A percentile compares a stretch with the other conserved stretches of the same genome.
Evolutionary conservation across 2,329 filamentous ascomycete species (phyloP).

Genomic region (Anthostomella pinea): DNA sequence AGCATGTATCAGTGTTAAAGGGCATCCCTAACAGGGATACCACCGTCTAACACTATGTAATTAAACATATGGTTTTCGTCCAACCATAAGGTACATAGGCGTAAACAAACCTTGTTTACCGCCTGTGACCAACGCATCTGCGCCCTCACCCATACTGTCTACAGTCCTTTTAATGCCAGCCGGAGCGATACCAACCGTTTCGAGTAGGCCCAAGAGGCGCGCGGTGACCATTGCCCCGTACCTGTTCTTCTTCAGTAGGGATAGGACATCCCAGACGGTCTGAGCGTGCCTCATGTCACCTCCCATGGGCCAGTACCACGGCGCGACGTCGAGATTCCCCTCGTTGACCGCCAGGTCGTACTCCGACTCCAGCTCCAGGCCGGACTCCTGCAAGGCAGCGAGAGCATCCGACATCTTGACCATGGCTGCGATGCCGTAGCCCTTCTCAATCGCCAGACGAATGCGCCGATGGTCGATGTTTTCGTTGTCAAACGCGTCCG

Average conservation of each 20-base stretch:
- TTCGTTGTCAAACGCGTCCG: constrained; percentile 85
- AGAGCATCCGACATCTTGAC: constrained; percentile 80
- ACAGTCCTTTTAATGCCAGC: constrained; percentile 89
- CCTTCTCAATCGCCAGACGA: constrained; percentile 92
- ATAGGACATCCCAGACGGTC: constrained; percentile 74
- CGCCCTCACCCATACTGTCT: constrained; percentile 78
- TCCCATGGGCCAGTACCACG: constrained; percentile 92
- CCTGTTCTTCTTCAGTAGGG: constrained; percentile 85
- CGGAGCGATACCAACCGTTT: constrained; percentile 75
- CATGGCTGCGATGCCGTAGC: constrained; percentile 98
- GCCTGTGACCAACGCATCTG: constrained; percentile 82
- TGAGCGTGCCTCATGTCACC: constrained; percentile 83
- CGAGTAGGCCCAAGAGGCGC: constrained; percentile 71
- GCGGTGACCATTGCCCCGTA: constrained; percentile 74
- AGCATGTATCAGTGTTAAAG: too few relatives aligned
- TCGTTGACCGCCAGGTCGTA: constrained; percentile 83
- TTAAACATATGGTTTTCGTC: constrained; percentile 90
- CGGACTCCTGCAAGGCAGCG: constrained; percentile 78
- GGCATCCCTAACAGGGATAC: too few relatives aligned
- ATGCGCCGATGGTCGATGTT: constrained; percentile 86
- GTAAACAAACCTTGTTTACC: constrained; percentile 91
- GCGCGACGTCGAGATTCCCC: constrained; percentile 69
- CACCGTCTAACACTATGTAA: too few relatives aligned
- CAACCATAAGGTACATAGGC: constrained; percentile 97
- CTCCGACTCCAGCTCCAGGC: constrained; percentile 78